Evolutionary conservation across 2,329 filamentous ascomycete species (phyloP).

Genomic region (Penicillium sp.): DNA sequence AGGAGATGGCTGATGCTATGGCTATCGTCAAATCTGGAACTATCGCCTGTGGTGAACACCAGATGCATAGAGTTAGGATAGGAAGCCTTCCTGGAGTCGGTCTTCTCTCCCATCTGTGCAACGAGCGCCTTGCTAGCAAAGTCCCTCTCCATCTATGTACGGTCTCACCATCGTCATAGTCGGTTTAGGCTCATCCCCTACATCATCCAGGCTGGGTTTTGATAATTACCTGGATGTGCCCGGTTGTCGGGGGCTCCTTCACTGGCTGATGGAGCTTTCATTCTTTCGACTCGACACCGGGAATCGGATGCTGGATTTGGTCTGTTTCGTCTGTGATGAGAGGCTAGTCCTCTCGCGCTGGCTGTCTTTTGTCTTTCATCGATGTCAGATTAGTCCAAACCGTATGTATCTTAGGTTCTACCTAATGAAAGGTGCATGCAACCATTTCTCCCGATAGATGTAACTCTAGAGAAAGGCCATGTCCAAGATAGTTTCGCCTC

Average conservation of each 20-base stretch:
- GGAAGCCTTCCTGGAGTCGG: too few relatives aligned
- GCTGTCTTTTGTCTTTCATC: slow-evolving; percentile 22
- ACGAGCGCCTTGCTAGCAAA: background rate
- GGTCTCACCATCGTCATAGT: slow-evolving; percentile 4
- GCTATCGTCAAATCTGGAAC: slow-evolving; percentile 8
- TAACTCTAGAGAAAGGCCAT: too few relatives aligned
- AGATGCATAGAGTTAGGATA: slow-evolving; percentile 19
- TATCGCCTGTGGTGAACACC: slow-evolving; percentile 27
- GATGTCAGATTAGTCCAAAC: slow-evolving; percentile 9
- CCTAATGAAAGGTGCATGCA: slow-evolving; percentile 17
- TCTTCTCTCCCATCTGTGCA: background rate
- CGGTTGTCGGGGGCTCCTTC: slow-evolving; percentile 19
- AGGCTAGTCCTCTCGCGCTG: slow-evolving; percentile 32
- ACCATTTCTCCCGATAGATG: background rate
- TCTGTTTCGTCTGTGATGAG: slow-evolving; percentile 28
- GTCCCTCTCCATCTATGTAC: background rate
- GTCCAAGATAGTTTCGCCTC: too few relatives aligned
- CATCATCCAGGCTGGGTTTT: slow-evolving; percentile 43
- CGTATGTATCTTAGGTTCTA: slow-evolving; percentile 14
- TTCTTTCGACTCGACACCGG: slow-evolving; percentile 25
- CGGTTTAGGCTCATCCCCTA: slow-evolving; percentile 51
- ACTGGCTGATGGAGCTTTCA: slow-evolving; percentile 24
- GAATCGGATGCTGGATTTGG: slow-evolving; percentile 48
- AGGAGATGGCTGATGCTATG: slow-evolving; percentile 3
- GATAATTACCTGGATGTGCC: slow-evolving; percentile 33